Conservation (phyloP, 768 basidiomycete genomes). For the Suillus weaverae region DNA sequence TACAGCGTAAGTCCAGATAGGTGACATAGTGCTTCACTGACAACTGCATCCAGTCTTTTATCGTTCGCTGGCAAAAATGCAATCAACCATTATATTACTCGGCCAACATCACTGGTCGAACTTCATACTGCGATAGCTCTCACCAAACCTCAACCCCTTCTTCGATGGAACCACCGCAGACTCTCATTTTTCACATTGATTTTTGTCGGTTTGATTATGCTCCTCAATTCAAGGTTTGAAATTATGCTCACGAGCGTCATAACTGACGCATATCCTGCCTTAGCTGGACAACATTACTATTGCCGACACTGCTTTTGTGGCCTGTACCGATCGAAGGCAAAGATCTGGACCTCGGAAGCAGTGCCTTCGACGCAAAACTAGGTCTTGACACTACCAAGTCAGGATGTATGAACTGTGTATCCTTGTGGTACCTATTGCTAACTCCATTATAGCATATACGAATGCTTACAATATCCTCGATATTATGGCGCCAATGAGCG, state of each 20-base stretch:
- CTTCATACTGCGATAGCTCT: not conserved
- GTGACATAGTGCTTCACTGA: not conserved
- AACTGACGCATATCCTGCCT: not conserved
- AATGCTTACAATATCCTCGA: not conserved
- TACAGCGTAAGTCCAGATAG: not conserved
- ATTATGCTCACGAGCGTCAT: not conserved
- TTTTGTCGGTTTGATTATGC: not conserved
- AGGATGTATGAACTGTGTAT: not conserved
- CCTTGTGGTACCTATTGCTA: not conserved
- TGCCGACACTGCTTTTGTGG: not conserved
- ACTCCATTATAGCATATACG: not conserved
- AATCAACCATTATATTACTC: not conserved
- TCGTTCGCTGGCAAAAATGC: not conserved
- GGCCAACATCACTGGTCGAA: not conserved
- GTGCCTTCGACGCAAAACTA: not conserved
- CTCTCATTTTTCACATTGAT: not conserved
- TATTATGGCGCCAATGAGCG: not conserved
- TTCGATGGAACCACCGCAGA: not conserved
- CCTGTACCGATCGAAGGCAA: not conserved
- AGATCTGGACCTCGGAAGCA: not conserved
- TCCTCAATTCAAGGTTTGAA: not conserved
- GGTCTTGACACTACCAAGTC: accelerated
- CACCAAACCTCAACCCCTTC: not conserved
- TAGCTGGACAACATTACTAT: not conserved
- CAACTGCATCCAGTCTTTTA: not conserved